Evolutionary conservation across 2,329 filamentous ascomycete genomes (phyloP).

Genomic region (Berkeleyomyces basicola): DNA sequence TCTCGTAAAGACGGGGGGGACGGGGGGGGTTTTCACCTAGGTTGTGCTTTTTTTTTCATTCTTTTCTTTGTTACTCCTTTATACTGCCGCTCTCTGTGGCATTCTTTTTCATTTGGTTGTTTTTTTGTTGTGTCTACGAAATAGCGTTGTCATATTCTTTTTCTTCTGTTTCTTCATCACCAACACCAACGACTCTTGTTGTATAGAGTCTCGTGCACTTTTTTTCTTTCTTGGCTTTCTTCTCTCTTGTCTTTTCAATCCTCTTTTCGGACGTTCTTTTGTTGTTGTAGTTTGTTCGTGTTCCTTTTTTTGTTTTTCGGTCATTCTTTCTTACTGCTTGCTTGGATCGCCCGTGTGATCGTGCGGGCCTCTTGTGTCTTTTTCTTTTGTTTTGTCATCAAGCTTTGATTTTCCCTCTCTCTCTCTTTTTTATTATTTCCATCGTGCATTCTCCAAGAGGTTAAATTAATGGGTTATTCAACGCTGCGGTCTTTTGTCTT

Average conservation of each 20-base stretch:
- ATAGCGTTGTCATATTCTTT: neutral
- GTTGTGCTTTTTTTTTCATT: neutral
- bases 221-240: constrained; percentile 1
- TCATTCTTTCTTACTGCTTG: neutral
- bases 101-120: constrained; percentile 8
- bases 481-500: no score
- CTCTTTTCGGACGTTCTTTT: neutral
- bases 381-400: no score
- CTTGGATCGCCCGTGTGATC: neutral
- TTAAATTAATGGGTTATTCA: no score
- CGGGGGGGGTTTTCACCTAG: neutral
- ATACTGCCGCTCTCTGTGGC: neutral
- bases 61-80: neutral
- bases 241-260: neutral
- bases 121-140: constrained; percentile 3
- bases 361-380: no score
- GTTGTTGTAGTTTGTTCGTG: neutral
- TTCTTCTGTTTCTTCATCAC: neutral
- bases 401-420: no score
- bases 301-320: neutral
- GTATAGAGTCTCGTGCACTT: neutral
- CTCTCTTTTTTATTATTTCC: no score
- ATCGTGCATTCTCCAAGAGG: no score
- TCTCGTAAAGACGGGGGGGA: neutral
- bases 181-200: no score